These are phyloP conservation scores for Penicillium coprophilum DNA, from an alignment of 495 filamentous ascomycete genomes.

Conservation along the genomic window DNA sequence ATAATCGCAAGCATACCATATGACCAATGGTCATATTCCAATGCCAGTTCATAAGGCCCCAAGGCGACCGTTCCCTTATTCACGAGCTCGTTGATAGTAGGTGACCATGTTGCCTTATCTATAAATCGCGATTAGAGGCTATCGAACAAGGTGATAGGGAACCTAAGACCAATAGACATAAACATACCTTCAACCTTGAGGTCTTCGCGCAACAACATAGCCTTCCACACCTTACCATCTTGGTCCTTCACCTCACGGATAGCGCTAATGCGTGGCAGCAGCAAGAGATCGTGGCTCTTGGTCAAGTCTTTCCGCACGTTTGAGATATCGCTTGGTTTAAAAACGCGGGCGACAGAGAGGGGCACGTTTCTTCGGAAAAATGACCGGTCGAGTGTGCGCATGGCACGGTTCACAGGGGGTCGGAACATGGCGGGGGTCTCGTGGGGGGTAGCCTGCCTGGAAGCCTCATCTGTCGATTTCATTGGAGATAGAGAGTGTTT, in stretches of 20 bases:
- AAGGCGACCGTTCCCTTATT: slow-evolving; percentile 63
- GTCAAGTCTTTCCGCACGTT: slow-evolving; percentile 59
- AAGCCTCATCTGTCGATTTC: slow-evolving; percentile 24
- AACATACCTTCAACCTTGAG: slow-evolving; percentile 65
- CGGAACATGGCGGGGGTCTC: slow-evolving; percentile 61
- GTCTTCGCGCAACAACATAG: slow-evolving; percentile 70
- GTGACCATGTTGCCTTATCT: slow-evolving; percentile 76
- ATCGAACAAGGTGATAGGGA: slow-evolving; percentile 28
- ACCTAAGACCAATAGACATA: slow-evolving; percentile 39
- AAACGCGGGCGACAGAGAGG: slow-evolving; percentile 74
- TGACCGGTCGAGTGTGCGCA: slow-evolving; percentile 74
- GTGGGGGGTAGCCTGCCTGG: slow-evolving; percentile 21
- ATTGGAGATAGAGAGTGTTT: slow-evolving; percentile 25
- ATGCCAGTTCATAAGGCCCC: slow-evolving; percentile 67
- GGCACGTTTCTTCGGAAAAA: slow-evolving; percentile 76
- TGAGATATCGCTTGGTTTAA: slow-evolving; percentile 68
- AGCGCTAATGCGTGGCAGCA: slow-evolving; percentile 55
- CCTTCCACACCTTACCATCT: slow-evolving; percentile 59
- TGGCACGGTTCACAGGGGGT: slow-evolving; percentile 79
- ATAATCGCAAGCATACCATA: slow-evolving; percentile 56
- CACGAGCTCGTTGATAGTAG: slow-evolving; percentile 65
- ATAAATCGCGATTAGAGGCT: slow-evolving; percentile 19
- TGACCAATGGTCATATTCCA: slow-evolving; percentile 85
- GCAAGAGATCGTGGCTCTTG: slow-evolving; percentile 58
- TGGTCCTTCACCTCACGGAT: slow-evolving; percentile 53